These are phyloP conservation scores for Dothistroma septosporum DNA, from an alignment of 2,329 filamentous ascomycete species.

Conservation along the genomic window DNA sequence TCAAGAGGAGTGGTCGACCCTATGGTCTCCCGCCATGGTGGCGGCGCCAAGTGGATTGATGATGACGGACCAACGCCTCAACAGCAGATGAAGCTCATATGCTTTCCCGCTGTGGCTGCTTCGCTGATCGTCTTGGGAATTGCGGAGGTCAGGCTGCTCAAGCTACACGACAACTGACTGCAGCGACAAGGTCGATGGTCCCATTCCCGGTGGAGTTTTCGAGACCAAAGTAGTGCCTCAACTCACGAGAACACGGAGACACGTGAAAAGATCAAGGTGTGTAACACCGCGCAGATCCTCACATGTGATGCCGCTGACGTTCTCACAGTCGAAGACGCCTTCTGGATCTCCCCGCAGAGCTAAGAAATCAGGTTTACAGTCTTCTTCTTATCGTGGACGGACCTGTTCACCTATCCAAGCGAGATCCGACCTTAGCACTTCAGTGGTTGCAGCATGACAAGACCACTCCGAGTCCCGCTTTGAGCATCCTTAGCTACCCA, in stretches of 20 bases:
- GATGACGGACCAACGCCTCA: constrained; percentile 13
- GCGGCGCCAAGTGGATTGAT: neutral
- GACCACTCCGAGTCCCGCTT: constrained; percentile 12
- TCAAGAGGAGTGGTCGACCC: too few relatives aligned
- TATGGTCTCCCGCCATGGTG: neutral
- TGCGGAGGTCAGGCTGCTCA: constrained; percentile 22
- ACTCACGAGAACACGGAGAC: constrained; percentile 11
- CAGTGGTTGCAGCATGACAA: neutral
- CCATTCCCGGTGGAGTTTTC: constrained; percentile 28
- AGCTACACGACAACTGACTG: constrained; percentile 2
- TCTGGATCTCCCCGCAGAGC: constrained; percentile 27
- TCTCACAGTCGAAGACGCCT: neutral
- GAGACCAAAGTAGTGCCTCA: constrained; percentile 27
- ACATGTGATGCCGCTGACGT: neutral
- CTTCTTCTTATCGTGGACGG: constrained; percentile 20
- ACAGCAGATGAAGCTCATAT: constrained; percentile 16
- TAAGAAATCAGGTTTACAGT: constrained; percentile 29
- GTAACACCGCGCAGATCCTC: neutral
- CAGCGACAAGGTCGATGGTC: constrained; percentile 19
- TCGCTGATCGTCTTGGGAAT: constrained; percentile 21
- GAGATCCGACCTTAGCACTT: constrained; percentile 8
- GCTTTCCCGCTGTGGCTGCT: constrained; percentile 20
- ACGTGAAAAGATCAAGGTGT: neutral
- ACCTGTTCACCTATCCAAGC: constrained; percentile 21
- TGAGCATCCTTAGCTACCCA: constrained; percentile 17